Conservation (phyloP, 176 grass and related monocot genomes). For the Poa pratensis region DNA sequence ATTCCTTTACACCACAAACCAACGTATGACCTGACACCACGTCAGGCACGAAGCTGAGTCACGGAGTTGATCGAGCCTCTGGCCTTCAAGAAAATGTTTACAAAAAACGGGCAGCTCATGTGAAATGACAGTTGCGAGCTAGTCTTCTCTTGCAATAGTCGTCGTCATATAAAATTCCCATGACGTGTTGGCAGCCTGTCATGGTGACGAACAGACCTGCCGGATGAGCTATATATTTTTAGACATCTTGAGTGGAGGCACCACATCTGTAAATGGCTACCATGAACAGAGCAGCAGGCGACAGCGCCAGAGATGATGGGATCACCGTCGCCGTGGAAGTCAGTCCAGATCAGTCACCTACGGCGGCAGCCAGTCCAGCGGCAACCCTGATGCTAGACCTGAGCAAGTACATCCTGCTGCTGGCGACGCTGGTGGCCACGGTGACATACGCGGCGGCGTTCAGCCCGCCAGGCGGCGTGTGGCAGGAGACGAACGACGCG, state of each 20-base stretch:
- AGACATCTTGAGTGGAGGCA: background rate
- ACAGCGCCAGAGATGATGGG: background rate
- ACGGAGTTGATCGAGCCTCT: no score
- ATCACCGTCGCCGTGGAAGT: background rate
- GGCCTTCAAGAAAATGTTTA: background rate
- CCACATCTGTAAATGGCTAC: background rate
- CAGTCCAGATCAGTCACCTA: background rate
- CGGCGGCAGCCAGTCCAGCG: background rate
- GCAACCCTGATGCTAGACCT: background rate
- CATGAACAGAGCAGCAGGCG: background rate
- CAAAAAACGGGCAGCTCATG: background rate
- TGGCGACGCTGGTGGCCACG: constrained; percentile 34
- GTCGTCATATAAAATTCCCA: background rate
- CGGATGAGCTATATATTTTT: background rate
- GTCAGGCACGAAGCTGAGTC: no score
- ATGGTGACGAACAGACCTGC: background rate
- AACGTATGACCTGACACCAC: no score
- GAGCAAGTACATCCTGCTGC: constrained; percentile 42
- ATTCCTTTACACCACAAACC: no score
- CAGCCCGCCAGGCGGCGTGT: constrained; percentile 38
- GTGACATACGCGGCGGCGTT: constrained; percentile 40
- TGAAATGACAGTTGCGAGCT: background rate
- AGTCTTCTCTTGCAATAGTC: background rate
- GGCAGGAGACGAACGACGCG: background rate
- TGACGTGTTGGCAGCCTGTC: background rate